phyloP scores from a whole-genome alignment of 1,284 basidiomycete species.

The Uromyces viciae-fabae region DNA sequence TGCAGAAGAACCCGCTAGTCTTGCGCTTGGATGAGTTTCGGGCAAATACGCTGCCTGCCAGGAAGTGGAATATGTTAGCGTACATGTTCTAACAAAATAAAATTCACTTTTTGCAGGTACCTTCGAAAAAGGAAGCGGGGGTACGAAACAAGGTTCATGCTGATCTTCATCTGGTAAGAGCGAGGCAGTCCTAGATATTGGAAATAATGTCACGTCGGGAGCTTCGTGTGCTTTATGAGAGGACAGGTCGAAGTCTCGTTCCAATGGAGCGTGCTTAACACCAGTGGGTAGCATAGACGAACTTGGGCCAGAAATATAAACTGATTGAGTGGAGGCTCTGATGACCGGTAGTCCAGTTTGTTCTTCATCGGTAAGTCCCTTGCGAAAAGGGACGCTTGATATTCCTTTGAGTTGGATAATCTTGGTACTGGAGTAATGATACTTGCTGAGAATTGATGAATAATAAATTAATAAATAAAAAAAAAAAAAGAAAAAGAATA shows the following conservation, averaged over 20 bases:
- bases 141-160: not conserved
- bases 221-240: not conserved
- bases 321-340: not conserved
- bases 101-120: constrained; percentile 4
- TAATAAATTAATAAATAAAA: too few species aligned
- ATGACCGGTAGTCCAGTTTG: constrained; percentile 24
- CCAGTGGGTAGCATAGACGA: constrained; percentile 2
- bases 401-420: not conserved
- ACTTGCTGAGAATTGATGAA: too few species aligned
- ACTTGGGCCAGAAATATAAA: constrained; percentile 15
- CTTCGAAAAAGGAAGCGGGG: constrained; percentile 23
- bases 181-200: constrained; percentile 22
- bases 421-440: too few species aligned
- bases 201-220: not conserved
- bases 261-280: not conserved
- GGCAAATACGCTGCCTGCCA: constrained; percentile 10
- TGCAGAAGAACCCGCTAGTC: not conserved
- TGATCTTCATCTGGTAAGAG: not conserved
- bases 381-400: constrained; percentile 40
- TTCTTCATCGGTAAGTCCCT: constrained; percentile 39
- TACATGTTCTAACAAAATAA: not conserved
- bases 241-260: not conserved
- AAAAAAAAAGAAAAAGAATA: too few species aligned
- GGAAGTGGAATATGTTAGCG: not conserved
- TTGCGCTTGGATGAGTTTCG: not conserved